These are phyloP conservation scores for Bruguiera sexangula DNA, from an alignment of 345 rosid genomes.

Conservation along the genomic window DNA sequence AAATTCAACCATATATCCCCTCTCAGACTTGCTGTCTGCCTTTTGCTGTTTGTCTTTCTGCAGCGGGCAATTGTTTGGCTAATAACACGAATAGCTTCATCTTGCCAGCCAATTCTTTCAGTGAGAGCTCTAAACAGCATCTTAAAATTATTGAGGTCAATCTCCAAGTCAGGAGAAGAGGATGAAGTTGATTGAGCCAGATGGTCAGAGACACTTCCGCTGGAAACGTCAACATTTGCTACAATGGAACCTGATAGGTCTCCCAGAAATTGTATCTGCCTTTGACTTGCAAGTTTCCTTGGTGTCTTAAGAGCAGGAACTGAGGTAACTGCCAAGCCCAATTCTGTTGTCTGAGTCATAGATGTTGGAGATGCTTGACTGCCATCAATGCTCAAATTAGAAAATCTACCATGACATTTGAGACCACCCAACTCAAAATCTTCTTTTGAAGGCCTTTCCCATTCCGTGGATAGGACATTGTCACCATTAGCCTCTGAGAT, in stretches of 20 bases:
- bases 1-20: conserved; percentile 68
- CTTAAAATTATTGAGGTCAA: conserved; percentile 43
- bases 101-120: conserved; percentile 55
- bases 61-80: conserved; percentile 31
- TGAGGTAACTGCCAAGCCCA: conserved; percentile 45
- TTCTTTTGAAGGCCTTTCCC: conserved; percentile 36
- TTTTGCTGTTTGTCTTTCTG: conserved; percentile 25
- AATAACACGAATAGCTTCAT: conserved; percentile 52
- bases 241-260: conserved; percentile 24
- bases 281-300: conserved; percentile 24
- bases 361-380: conserved; percentile 45
- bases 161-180: conserved; percentile 30
- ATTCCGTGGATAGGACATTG: conserved; percentile 26
- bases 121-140: conserved; percentile 43
- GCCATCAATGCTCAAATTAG: conserved; percentile 40
- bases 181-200: conserved; percentile 38
- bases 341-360: conserved; percentile 48
- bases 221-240: conserved; percentile 23
- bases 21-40: conserved; percentile 25
- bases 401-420: conserved; percentile 37
- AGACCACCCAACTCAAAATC: conserved; percentile 24
- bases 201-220: conserved; percentile 16
- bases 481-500: conserved; percentile 25
- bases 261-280: conserved; percentile 14
- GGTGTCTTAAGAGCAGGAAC: conserved; percentile 29